phyloP scores from a whole-genome alignment of 345 rosid genomes.

The Mangifera indica region DNA sequence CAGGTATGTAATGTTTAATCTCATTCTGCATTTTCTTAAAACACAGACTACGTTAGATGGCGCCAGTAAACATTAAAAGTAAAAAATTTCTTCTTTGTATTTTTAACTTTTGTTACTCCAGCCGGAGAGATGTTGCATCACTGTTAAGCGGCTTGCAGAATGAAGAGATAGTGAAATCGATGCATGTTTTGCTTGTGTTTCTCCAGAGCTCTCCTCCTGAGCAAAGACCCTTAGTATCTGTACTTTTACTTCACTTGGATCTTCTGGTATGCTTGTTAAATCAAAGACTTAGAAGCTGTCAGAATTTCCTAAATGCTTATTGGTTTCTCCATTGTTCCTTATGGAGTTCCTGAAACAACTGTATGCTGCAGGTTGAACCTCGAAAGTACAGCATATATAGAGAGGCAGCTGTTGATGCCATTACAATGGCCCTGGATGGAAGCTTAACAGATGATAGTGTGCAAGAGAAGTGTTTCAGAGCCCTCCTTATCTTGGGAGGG shows the following conservation, averaged over 20 bases:
- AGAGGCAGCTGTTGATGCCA: constrained; percentile 55
- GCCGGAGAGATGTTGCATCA: constrained; percentile 40
- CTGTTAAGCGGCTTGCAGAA: constrained; percentile 32
- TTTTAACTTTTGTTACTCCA: constrained; percentile 14
- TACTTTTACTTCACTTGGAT: constrained; percentile 50
- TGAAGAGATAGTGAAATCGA: constrained; percentile 40
- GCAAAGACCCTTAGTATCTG: constrained; percentile 44
- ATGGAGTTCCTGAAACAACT: constrained; percentile 4
- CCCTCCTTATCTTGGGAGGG: constrained; percentile 48
- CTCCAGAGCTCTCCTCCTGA: constrained; percentile 40
- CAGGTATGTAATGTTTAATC: constrained; percentile 33
- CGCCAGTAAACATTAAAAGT: too few relatives aligned
- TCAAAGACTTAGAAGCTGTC: neutral
- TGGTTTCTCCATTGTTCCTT: neutral
- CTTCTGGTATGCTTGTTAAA: constrained; percentile 35
- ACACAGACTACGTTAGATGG: too few relatives aligned
- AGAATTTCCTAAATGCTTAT: neutral
- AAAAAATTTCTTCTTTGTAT: too few relatives aligned
- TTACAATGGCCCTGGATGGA: constrained; percentile 38
- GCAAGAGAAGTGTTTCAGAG: constrained; percentile 44
- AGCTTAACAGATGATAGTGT: constrained; percentile 38
- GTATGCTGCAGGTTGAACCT: constrained; percentile 42
- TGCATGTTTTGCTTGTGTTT: constrained; percentile 46
- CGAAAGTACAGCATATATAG: constrained; percentile 48
- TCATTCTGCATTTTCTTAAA: too few relatives aligned